Percentiles rank a stretch among this genome's conserved stretches.
Conservation (phyloP, 352 stramenopile species). For the Phytophthora capsici region DNA sequence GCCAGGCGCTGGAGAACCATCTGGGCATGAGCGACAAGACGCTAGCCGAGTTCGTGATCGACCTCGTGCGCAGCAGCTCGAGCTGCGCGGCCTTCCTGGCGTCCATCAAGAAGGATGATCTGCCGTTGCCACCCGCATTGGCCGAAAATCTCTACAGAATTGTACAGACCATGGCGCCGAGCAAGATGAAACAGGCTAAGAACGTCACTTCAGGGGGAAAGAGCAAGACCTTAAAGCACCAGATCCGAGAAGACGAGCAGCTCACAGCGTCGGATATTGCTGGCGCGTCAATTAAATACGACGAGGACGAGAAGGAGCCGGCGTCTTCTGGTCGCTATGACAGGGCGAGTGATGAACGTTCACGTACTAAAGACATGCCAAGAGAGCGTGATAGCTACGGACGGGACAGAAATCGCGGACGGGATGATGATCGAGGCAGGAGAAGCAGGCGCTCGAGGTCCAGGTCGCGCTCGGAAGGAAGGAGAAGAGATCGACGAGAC, state of each 20-base stretch:
- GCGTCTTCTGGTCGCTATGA: conserved; percentile 4
- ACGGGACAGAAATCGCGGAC: conserved; percentile 34
- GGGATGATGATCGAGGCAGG: conserved; percentile 35
- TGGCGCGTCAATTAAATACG: conserved; percentile 41
- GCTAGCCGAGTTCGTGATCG: conserved; percentile 96
- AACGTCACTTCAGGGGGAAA: neutral
- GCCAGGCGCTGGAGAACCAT: conserved; percentile 90
- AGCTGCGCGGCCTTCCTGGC: conserved; percentile 68
- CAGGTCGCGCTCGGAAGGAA: conserved; percentile 39
- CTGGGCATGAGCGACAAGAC: conserved; percentile 97
- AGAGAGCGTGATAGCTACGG: conserved; percentile 32
- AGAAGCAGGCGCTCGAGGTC: conserved; percentile 49
- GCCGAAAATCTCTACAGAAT: conserved; percentile 84
- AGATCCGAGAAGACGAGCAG: conserved; percentile 68
- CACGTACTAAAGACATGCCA: conserved; percentile 21
- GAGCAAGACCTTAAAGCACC: conserved; percentile 38
- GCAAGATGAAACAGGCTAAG: conserved; percentile 43
- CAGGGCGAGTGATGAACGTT: conserved; percentile 21
- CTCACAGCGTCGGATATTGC: conserved; percentile 74
- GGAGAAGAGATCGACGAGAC: conserved; percentile 31
- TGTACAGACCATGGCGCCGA: conserved; percentile 80
- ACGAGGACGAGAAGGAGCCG: conserved; percentile 23
- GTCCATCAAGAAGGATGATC: conserved; percentile 67
- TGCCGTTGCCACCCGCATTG: conserved; percentile 64
- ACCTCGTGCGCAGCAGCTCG: conserved; percentile 81